Evolutionary conservation across 2,329 filamentous ascomycete genomes (phyloP), one percentile per base, ranked within the genome.

Genomic region (Aureobasidium sp.): DNA sequence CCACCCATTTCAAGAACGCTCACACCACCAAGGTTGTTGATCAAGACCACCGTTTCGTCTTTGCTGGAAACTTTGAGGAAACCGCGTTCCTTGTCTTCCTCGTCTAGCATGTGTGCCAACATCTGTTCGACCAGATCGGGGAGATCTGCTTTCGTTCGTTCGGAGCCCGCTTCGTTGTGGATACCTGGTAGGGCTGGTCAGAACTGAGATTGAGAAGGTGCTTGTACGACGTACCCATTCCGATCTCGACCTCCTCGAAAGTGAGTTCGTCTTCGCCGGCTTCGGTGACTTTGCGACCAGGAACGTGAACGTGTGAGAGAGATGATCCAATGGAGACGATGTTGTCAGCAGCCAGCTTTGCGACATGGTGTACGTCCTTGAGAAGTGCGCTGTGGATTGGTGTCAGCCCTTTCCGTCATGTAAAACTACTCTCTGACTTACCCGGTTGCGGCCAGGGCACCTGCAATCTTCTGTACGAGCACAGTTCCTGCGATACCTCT

Each of bases 401-500:
- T 17, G 39, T 53, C 41, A 39, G 52, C 34, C 5, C 22, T 17
- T 20, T 6, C 17, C 6, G 5, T 14, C 20, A 9, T 22, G 7
- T 11, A 3, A n/a, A 14, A 17, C 42, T 31, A 20, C 45, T 51
- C 17, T 20, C 36, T 53, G 57, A 71, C 77, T 67, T 71, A 82
- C 66, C 90, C 91, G 67, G 79, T 81, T 31, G 88, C 89, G 4
- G 92, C 91, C 68, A 96, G 75, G 7, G 91, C 93, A 11, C 93
- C 91, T 15, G 87, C 83, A 70, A 96, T 89, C 81, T 97, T 97
- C 68, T 92, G 83, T n/a, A 97, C 89, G 27, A 97, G 78, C 42
- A 96, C 90, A 6, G 91, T 95, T 36, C 93, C 93, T 3, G 91
- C 92, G 73, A 97, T 94, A 59, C 93, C 93, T 70, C 93, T 83